These are phyloP conservation scores for Xylaria cubensis DNA, from an alignment of 495 filamentous ascomycete species.

Conservation along the genomic window DNA sequence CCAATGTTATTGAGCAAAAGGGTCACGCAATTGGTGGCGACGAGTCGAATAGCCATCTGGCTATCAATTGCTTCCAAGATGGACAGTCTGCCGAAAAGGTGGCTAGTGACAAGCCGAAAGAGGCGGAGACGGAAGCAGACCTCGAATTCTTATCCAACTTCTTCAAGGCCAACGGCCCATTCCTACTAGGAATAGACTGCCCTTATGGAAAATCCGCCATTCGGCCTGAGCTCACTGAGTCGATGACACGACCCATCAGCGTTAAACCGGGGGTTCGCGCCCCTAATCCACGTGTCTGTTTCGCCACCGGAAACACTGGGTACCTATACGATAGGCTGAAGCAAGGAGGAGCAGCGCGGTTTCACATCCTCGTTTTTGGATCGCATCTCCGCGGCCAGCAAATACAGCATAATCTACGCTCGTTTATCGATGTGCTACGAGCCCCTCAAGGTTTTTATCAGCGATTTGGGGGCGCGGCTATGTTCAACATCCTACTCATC, in stretches of 20 bases:
- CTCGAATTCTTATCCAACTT: slow-evolving; percentile 35
- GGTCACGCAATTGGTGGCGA: background rate
- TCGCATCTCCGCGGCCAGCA: slow-evolving; percentile 39
- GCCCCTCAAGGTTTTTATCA: slow-evolving; percentile 31
- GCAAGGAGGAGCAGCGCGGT: slow-evolving; percentile 24
- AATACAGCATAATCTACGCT: slow-evolving; percentile 26
- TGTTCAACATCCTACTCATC: slow-evolving; percentile 45
- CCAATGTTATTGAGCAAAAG: background rate
- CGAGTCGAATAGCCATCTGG: background rate
- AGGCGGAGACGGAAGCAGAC: slow-evolving; percentile 17
- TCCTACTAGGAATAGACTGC: slow-evolving; percentile 39
- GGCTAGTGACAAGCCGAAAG: background rate
- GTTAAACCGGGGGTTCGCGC: slow-evolving; percentile 42
- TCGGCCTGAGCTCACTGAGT: background rate
- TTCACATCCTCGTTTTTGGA: slow-evolving; percentile 45
- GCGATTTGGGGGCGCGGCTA: slow-evolving; percentile 33
- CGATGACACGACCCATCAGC: slow-evolving; percentile 2
- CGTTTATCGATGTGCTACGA: slow-evolving; percentile 29
- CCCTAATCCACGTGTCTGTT: slow-evolving; percentile 46
- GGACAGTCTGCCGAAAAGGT: background rate
- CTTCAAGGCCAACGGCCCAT: slow-evolving; percentile 35
- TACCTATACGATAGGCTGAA: slow-evolving; percentile 46
- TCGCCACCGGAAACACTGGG: slow-evolving; percentile 33
- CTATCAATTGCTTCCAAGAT: background rate
- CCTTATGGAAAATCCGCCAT: slow-evolving; percentile 27